Evolutionary conservation across 768 basidiomycete species (phyloP), one percentile per base, ranked within the genome.

Genomic region (Leccinum obscurum): DNA sequence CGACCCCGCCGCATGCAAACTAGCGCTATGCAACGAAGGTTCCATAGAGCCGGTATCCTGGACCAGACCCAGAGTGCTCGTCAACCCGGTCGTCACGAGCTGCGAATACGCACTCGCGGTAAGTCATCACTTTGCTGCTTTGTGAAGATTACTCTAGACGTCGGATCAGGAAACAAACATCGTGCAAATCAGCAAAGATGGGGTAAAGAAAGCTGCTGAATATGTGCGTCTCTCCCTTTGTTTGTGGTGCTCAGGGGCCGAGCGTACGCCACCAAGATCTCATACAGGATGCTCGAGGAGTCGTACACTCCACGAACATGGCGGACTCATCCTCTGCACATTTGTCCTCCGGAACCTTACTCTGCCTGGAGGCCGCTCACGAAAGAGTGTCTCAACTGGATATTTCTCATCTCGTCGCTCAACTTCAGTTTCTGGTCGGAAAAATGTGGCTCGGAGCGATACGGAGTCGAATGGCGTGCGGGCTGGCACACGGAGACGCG

Each of bases 351-450:
- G 0, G 86, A 89, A 63, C 85, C 85, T 0, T 85, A 86, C 73
- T 75, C 80, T 61, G 70, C 82, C 9, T 66, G 75, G 13, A 74
- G 87, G 56, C 81, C 85, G 8, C 73, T 78, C 60, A 89, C 85
- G 41, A 82, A 77, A 69, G 74, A 77, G 46, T 83, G 81, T 52
- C 77, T 95, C 30, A 78, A 94, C 75, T 95, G 93, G 93, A 88
- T 95, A 60, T 95, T 95, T 74, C 83, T 92, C 61, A 87, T 95
- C 46, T 93, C 89, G 3, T 83, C 87, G 15, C 81, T 93, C 54
- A 96, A 93, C 73, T 96, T 92, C 73, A 90, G 83, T 67, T 96
- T 92, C 73, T 95, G 95, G 94, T 93, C 89, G 1, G 85, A 88
- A 68, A 79, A 74, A 46, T 83, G 85, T 0, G 72, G 64, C 6